Conservation (phyloP, 2,329 filamentous ascomycete species). For the Fusarium neocosmosporiellum region DNA sequence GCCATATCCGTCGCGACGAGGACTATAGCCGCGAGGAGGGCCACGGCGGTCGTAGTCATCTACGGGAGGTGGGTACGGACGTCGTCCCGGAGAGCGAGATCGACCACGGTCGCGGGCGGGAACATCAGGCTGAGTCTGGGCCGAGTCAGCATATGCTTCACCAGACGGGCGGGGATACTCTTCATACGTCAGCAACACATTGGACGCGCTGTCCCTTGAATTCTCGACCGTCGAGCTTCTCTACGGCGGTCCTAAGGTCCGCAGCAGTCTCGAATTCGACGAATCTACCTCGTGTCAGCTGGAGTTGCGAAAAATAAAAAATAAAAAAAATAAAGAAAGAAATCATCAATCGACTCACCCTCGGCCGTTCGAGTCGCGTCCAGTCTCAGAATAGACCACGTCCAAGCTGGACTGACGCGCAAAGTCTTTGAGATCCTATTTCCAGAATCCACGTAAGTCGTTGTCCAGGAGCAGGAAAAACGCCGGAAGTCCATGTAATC, state of each 20-base stretch:
- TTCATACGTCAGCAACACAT: slow-evolving; percentile 83
- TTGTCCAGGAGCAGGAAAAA: slow-evolving; percentile 61
- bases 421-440: slow-evolving; percentile 99
- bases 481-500: slow-evolving; percentile 49
- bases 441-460: slow-evolving; percentile 85
- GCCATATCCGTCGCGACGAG: slow-evolving; percentile 75
- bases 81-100: slow-evolving; percentile 78
- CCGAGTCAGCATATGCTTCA: slow-evolving; percentile 37
- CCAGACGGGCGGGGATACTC: slow-evolving; percentile 1
- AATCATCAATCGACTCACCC: slow-evolving; percentile 70
- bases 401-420: slow-evolving; percentile 96
- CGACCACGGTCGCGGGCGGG: slow-evolving; percentile 75
- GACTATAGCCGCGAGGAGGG: slow-evolving; percentile 83
- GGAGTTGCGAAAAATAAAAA: neutral
- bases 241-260: slow-evolving; percentile 90
- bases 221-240: slow-evolving; percentile 92
- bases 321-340: too few relatives aligned
- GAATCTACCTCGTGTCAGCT: slow-evolving; percentile 69
- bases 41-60: slow-evolving; percentile 89
- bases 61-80: slow-evolving; percentile 74
- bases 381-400: slow-evolving; percentile 96
- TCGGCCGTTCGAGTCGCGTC: slow-evolving; percentile 72
- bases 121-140: slow-evolving; percentile 82
- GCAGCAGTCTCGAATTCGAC: slow-evolving; percentile 96
- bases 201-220: slow-evolving; percentile 91